A percentile compares a stretch with the other conserved stretches of the same genome.
Conservation (phyloP, 1,284 basidiomycete species). For the Trichosporon faecale region DNA sequence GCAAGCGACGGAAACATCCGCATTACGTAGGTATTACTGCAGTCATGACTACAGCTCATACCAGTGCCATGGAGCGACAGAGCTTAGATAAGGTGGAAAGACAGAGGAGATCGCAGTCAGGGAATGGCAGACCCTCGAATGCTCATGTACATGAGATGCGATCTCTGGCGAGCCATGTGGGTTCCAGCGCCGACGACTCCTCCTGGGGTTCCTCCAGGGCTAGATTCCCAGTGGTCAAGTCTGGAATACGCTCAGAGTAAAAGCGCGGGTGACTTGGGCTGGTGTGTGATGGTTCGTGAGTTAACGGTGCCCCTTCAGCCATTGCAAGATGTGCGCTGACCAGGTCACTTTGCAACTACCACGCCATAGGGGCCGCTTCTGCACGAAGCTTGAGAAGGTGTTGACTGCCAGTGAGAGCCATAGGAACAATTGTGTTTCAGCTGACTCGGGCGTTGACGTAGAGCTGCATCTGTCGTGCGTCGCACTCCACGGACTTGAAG, state of each 20-base stretch:
- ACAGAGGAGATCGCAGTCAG: slow-evolving; percentile 6
- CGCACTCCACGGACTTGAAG: background rate
- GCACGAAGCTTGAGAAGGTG: background rate
- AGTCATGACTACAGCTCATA: background rate
- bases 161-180: background rate
- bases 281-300: background rate
- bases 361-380: background rate
- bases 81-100: background rate
- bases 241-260: background rate
- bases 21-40: background rate
- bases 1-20: background rate
- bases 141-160: background rate
- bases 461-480: background rate
- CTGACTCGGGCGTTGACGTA: background rate
- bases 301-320: no score
- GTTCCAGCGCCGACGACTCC: background rate
- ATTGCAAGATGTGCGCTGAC: no score
- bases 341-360: background rate
- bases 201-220: background rate
- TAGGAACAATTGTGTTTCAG: background rate
- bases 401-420: background rate
- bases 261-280: background rate
- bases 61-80: background rate
- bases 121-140: background rate
- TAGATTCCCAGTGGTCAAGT: background rate